phyloP scores from a whole-genome alignment of 495 filamentous ascomycete genomes.

The Aspergillus steynii region DNA sequence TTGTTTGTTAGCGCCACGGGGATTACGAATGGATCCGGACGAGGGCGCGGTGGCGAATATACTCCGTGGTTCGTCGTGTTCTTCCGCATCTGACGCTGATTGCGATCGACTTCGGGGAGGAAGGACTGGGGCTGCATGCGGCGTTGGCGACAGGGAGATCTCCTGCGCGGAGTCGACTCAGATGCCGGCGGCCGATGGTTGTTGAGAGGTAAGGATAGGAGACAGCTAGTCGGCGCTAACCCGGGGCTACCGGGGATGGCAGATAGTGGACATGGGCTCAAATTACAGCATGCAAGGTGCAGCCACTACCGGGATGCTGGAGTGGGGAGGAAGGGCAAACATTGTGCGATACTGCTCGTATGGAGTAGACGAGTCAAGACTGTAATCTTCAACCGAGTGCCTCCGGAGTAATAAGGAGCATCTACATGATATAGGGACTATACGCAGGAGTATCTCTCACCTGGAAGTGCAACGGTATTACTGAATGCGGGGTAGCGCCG shows the following conservation, averaged over 20 bases:
- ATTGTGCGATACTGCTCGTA: too few relatives aligned
- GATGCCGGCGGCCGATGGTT: neutral
- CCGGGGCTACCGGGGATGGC: neutral
- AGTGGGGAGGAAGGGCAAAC: neutral
- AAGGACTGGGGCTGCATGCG: neutral
- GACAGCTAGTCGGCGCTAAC: neutral
- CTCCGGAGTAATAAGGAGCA: too few relatives aligned
- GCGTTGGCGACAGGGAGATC: too few relatives aligned
- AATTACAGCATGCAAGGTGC: constrained; percentile 5
- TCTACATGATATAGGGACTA: too few relatives aligned
- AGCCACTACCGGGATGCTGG: neutral
- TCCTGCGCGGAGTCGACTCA: too few relatives aligned
- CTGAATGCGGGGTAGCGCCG: constrained; percentile 26
- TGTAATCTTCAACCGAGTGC: too few relatives aligned
- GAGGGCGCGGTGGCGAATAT: neutral
- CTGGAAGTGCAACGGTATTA: constrained; percentile 14
- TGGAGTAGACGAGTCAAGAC: too few relatives aligned
- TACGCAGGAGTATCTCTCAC: too few relatives aligned
- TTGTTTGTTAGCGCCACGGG: neutral
- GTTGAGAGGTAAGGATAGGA: constrained; percentile 14
- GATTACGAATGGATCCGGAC: too few relatives aligned
- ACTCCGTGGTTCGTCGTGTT: neutral
- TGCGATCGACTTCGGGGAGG: neutral
- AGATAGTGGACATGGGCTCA: neutral
- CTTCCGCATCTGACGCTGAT: neutral